phyloP scores from a whole-genome alignment of 1,139 yeast species.

The Saccharomycopsis crataegensis region DNA sequence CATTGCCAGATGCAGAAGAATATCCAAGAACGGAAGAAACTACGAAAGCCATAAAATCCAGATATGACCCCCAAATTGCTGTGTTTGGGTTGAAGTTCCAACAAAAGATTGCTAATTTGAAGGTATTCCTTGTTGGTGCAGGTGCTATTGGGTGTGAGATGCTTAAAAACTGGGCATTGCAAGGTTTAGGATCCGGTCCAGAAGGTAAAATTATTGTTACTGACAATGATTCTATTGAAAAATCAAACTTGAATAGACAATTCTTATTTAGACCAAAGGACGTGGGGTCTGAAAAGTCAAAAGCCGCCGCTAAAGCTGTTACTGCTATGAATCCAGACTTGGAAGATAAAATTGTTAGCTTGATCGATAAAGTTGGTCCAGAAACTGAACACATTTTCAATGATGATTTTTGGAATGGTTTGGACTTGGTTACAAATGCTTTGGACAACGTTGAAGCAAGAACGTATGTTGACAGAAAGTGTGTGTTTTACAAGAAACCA shows the following conservation, averaged over 20 bases:
- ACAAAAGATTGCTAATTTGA: constrained; percentile 62
- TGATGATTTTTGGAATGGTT: constrained; percentile 75
- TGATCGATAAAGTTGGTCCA: constrained; percentile 82
- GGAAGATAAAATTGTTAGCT: constrained; percentile 65
- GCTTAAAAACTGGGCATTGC: constrained; percentile 96
- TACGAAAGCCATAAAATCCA: constrained; percentile 66
- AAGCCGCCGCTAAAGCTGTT: constrained; percentile 84
- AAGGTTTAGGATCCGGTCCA: constrained; percentile 92
- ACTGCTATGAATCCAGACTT: constrained; percentile 79
- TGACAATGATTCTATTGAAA: constrained; percentile 92
- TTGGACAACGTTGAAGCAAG: constrained; percentile 97
- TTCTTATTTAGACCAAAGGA: constrained; percentile 90
- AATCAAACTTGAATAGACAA: constrained; percentile 92
- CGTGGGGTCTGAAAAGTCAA: constrained; percentile 87
- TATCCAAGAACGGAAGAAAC: constrained; percentile 62
- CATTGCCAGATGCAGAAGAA: constrained; percentile 56
- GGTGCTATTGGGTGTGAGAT: constrained; percentile 99
- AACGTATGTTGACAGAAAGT: constrained; percentile 94
- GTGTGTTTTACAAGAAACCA: constrained; percentile 88
- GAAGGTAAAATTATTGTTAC: constrained; percentile 79
- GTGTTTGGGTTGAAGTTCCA: constrained; percentile 83
- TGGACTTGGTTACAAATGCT: constrained; percentile 92
- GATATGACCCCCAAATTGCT: constrained; percentile 92
- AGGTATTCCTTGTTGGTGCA: constrained; percentile 88
- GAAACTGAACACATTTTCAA: constrained; percentile 86